Percentiles rank a stretch among this genome's conserved stretches.
These are phyloP conservation scores for Rasamsonia emersonii DNA, from an alignment of 2,329 filamentous ascomycete species.

Conservation along the genomic window DNA sequence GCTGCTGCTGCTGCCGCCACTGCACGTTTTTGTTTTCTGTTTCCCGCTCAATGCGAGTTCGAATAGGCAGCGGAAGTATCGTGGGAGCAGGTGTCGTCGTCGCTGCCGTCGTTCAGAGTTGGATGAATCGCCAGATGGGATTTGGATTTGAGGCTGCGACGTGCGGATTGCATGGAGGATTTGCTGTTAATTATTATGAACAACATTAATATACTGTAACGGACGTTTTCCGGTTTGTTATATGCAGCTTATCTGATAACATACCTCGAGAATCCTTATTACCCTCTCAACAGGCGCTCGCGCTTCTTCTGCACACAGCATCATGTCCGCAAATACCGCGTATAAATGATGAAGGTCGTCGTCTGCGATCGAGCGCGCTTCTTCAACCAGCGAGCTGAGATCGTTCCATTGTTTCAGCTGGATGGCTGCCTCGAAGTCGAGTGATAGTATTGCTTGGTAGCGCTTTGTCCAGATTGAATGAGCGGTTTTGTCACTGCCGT, in stretches of 20 bases:
- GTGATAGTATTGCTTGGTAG: slow-evolving; percentile 58
- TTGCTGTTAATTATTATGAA: no score
- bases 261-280: slow-evolving; percentile 35
- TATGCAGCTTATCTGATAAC: no score
- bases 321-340: slow-evolving; percentile 58
- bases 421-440: slow-evolving; percentile 70
- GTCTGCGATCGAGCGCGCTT: slow-evolving; percentile 16
- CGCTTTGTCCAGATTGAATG: slow-evolving; percentile 52
- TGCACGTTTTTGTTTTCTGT: no score
- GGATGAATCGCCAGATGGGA: no score
- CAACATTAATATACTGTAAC: no score
- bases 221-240: no score
- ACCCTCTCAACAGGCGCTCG: slow-evolving; percentile 31
- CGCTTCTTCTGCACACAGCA: slow-evolving; percentile 49
- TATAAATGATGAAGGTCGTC: slow-evolving; percentile 46
- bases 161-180: no score
- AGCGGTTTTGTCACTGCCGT: slow-evolving; percentile 35
- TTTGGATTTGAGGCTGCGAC: no score
- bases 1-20: no score
- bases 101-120: no score
- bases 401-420: slow-evolving; percentile 60
- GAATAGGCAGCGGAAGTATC: slow-evolving; percentile 72
- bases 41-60: slow-evolving; percentile 56
- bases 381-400: slow-evolving; percentile 52
- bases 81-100: no score